Percentiles rank a stretch among this genome's conserved stretches.
Evolutionary conservation across 345 rosid species (phyloP).

Genomic region (Populus pruinosa): DNA sequence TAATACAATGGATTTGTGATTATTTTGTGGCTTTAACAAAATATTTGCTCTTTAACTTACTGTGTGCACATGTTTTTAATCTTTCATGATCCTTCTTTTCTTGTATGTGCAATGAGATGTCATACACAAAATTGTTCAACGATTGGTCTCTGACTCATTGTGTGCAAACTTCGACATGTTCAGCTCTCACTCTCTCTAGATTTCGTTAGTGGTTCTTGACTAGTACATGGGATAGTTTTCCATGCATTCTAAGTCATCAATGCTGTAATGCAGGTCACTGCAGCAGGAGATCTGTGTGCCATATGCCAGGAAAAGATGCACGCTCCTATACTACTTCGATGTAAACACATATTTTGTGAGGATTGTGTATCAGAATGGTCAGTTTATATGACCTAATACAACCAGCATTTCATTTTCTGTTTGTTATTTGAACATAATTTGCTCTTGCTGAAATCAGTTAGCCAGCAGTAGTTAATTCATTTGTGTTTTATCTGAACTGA

Average conservation of each 20-base stretch:
- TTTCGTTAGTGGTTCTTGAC: background rate
- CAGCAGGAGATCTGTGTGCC: slow-evolving; percentile 93
- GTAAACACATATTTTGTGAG: slow-evolving; percentile 96
- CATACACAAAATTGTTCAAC: background rate
- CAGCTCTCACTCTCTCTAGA: background rate
- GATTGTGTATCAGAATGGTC: slow-evolving; percentile 99
- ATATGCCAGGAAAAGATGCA: slow-evolving; percentile 99
- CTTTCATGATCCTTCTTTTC: background rate
- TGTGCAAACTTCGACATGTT: too few species aligned
- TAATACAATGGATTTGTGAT: background rate
- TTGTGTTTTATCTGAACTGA: slow-evolving; percentile 5
- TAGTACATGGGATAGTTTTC: background rate
- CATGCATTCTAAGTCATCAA: background rate
- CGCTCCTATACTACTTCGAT: slow-evolving; percentile 84
- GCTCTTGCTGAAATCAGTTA: background rate
- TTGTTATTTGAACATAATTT: background rate
- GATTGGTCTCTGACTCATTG: too few species aligned
- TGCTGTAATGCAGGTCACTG: slow-evolving; percentile 64
- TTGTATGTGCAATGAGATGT: background rate
- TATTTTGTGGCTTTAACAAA: background rate
- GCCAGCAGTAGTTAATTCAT: background rate
- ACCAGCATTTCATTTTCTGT: background rate
- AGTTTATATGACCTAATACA: slow-evolving; percentile 14
- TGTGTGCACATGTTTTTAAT: background rate
- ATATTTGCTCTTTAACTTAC: background rate